These are phyloP conservation scores for Fagus sylvatica DNA, from an alignment of 306 rosid genomes.

Conservation along the genomic window DNA sequence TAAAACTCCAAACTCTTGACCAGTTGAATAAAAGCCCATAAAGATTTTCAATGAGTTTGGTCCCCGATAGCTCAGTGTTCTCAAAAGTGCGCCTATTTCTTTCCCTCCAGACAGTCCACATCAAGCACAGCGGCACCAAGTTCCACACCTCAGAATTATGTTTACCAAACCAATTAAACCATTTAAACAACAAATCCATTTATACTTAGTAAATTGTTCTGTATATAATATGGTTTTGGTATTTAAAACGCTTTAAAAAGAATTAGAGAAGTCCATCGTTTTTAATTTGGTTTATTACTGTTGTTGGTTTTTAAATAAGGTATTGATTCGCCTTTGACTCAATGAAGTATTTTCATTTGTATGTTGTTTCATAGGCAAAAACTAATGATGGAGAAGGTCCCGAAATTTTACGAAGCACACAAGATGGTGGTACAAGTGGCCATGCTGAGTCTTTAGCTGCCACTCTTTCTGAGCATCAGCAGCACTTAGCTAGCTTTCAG, in stretches of 20 bases:
- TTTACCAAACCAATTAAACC: too few species aligned
- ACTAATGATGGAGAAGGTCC: conserved; percentile 99
- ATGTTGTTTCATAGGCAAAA: conserved; percentile 64
- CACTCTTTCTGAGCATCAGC: conserved; percentile 98
- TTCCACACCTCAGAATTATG: too few species aligned
- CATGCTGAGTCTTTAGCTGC: conserved; percentile 90
- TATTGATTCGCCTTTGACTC: not conserved
- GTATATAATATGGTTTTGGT: not conserved
- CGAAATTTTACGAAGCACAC: conserved; percentile 75
- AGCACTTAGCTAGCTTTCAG: conserved; percentile 99
- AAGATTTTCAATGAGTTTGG: too few species aligned
- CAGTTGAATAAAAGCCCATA: too few species aligned
- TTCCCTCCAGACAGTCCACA: too few species aligned
- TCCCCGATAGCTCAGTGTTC: too few species aligned
- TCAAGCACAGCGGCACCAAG: too few species aligned
- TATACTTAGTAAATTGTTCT: not conserved
- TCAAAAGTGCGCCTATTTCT: too few species aligned
- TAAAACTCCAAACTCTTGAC: too few species aligned
- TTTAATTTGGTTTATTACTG: not conserved
- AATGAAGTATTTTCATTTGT: conserved; percentile 10
- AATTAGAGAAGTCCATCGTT: not conserved
- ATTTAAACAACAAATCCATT: too few species aligned
- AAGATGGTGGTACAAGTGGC: conserved; percentile 79
- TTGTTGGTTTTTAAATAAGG: not conserved
- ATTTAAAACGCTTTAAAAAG: not conserved